phyloP scores from a whole-genome alignment of 192 early-diverging fungal species.

The Paraglomus occultum region DNA sequence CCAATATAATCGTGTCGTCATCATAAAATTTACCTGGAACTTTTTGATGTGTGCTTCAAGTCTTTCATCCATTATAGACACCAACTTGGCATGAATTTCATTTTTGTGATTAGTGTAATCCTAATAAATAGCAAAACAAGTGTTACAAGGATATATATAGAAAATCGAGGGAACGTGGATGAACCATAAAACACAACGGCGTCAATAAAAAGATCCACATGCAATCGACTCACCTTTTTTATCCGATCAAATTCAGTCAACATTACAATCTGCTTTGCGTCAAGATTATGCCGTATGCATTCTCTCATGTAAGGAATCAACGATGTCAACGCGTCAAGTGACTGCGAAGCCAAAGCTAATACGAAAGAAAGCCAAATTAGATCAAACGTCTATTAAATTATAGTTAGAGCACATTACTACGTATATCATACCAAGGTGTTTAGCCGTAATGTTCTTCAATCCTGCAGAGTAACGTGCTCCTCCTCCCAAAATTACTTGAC shows the following conservation, averaged over 20 bases:
- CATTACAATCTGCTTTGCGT: constrained; percentile 75
- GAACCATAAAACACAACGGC: neutral
- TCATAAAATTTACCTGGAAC: constrained; percentile 57
- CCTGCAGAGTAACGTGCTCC: constrained; percentile 98
- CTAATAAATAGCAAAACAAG: constrained; percentile 25
- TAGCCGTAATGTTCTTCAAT: constrained; percentile 94
- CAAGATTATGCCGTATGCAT: constrained; percentile 69
- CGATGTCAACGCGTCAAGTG: constrained; percentile 82
- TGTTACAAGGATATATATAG: neutral
- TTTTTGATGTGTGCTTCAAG: constrained; percentile 73
- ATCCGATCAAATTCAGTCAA: constrained; percentile 89
- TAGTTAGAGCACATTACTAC: neutral
- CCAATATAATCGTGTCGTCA: neutral
- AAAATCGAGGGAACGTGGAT: no score
- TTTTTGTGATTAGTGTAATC: constrained; percentile 91
- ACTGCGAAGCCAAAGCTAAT: constrained; percentile 87
- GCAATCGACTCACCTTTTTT: constrained; percentile 38
- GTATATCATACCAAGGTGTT: constrained; percentile 72
- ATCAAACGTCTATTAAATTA: neutral
- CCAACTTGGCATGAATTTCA: constrained; percentile 87
- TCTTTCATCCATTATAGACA: constrained; percentile 94
- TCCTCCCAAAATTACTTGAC: constrained; percentile 97
- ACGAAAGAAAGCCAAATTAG: constrained; percentile 33
- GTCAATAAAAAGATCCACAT: neutral
- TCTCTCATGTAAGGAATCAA: constrained; percentile 82